Conservation (phyloP, 208 protist species). For the Angomonas ambiguus region DNA sequence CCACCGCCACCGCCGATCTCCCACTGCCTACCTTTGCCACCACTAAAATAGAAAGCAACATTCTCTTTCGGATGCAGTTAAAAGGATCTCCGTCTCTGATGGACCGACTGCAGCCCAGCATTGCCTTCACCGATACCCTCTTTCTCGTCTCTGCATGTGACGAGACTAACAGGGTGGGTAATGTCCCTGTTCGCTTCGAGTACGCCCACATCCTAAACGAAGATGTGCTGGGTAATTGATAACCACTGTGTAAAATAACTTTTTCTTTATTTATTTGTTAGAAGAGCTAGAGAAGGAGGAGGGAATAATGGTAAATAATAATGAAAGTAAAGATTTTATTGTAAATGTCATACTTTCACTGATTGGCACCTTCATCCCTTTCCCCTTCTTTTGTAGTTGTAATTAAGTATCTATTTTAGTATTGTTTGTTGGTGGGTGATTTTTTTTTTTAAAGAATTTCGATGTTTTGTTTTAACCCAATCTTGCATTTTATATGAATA, state of each 20-base stretch:
- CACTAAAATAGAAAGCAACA: neutral
- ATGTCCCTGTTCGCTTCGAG: neutral
- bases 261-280: too few species aligned
- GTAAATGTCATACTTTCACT: too few species aligned
- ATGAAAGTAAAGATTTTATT: too few species aligned
- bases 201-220: neutral
- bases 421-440: neutral
- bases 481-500: too few species aligned
- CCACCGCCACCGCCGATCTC: neutral
- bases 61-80: neutral
- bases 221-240: neutral
- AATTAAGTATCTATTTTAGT: too few species aligned
- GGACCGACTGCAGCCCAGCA: neutral
- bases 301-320: too few species aligned
- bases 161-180: constrained; percentile 2
- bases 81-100: neutral
- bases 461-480: too few species aligned
- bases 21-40: neutral
- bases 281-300: too few species aligned
- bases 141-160: constrained; percentile 6
- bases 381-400: too few species aligned
- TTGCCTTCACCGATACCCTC: constrained; percentile 5
- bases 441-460: constrained; percentile 12
- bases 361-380: too few species aligned
- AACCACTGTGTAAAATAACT: too few species aligned